Base-by-base conservation (phyloP, 345 rosid species). In the Moricandia moricandioides region DNA sequence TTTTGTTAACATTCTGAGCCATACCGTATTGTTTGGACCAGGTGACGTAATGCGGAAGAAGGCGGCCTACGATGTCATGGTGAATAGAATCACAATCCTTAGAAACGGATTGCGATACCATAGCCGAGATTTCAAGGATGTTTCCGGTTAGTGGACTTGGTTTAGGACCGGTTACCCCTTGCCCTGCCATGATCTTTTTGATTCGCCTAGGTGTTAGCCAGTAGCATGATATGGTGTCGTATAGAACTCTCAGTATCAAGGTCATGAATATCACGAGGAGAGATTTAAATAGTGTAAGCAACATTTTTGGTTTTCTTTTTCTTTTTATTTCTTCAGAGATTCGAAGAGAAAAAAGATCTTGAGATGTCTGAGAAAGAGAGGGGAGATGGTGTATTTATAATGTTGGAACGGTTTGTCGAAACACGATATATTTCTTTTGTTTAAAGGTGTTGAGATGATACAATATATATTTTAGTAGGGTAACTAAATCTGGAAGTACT, bases 131-230 rank as follows among this genome's bases (percentile, higher is more conserved):
- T 64, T 96, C 98, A 40, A 78, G 47, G 77, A 96, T 83, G 85
- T 96, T 92, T n/a, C 98, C 98, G 40, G 85, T 83, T n/a, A 96
- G 74, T 3, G 80, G 82, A 24, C 87, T 82, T 16, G 99, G 91
- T 43, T 81, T 80, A 4, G 99, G 99, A 59, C 99, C 99, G 72
- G 82, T 84, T 67, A 96, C 89, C 2, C 97, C 99, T 87, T 96
- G 99, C 71, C 77, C 79, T 68, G 74, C 90, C 98, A 96, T 91
- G 21, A 84, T 74, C 65, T 81, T 89, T 75, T 69, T 84, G 85
- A 96, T 92, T 75, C 97, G 93, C 61, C 91, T 86, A 10, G 98
- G 99, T 13, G 82, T 89, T 37, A 89, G 40, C 82, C 79, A 85
- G 81, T 96, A 91, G 30, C 90, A 92, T 4, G 84, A 84, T 69